Base-by-base conservation (phyloP, 2,329 filamentous ascomycete genomes). In the Pseudocercospora eumusae region DNA sequence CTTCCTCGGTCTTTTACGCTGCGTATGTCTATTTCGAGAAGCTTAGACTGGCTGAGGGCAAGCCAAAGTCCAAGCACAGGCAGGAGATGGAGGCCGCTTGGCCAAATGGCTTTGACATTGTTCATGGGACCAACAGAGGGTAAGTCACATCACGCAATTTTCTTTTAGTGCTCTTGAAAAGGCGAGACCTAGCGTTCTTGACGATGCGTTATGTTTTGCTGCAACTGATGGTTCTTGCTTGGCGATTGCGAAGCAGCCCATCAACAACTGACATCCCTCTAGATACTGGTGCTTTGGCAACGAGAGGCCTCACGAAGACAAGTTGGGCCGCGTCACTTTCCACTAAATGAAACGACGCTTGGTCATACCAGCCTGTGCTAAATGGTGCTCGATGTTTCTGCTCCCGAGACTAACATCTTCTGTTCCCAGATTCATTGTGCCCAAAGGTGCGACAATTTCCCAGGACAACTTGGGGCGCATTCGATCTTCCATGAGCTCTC, bases 11-110 rank as follows among this genome's bases (percentile, higher is more conserved):
- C 0, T 86, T 65, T 56, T 68, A 68, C 28, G 59, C 66, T 7
- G 66, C 55, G 2, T 70, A 69, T 45, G 1, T 64, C 4, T 86
- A 80, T 68, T 87, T 87, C 66, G 84, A 87, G 74, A 87, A 86
- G 76, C 64, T 83, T 65, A 75, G 84, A n/a, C 73, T 87, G 60
- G 78, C 78, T 66, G 76, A 83, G 60, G 74, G 75, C 0, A 85
- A 83, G 72, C 75, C 79, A 49, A 86, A 87, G 75, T 77, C 72
- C 18, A 78, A 81, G 69, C 78, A 80, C 68, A 74, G 84, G 11
- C 55, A 76, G 63, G 79, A 82, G 60, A 85, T 86, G 82, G 83
- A 86, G 70, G 61, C 66, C 5, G 64, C 68, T 2, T 78, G 75
- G 72, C 62, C 63, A 0, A 62, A 68, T 23, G 66, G 66, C 9